A percentile compares a stretch with the other conserved stretches of the same genome.
phyloP scores from a whole-genome alignment of 108 stramenopile species.

The Mayamaea pseudoterrestris region DNA sequence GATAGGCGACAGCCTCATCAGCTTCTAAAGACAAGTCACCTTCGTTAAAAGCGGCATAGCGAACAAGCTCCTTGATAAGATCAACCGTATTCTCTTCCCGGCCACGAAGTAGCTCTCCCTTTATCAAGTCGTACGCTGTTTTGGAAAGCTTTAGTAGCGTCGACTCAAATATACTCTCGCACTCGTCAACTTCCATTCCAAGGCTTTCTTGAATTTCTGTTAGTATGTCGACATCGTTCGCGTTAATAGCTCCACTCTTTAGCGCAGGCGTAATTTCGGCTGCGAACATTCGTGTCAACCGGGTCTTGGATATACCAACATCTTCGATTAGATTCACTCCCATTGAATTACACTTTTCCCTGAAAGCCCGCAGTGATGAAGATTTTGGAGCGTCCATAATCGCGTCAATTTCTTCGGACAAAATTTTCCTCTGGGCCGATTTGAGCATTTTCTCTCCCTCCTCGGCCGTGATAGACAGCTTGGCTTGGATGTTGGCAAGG shows the following conservation, averaged over 20 bases:
- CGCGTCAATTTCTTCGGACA: conserved; percentile 61
- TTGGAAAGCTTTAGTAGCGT: conserved; percentile 40
- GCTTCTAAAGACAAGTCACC: conserved; percentile 56
- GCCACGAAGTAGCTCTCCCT: conserved; percentile 54
- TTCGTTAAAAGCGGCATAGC: conserved; percentile 65
- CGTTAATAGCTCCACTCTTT: conserved; percentile 65
- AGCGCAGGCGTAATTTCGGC: conserved; percentile 62
- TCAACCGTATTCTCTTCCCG: conserved; percentile 56
- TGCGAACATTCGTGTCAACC: conserved; percentile 61
- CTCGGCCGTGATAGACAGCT: conserved; percentile 67
- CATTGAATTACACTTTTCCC: conserved; percentile 80
- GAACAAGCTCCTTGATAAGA: conserved; percentile 46
- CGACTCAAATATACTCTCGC: conserved; percentile 52
- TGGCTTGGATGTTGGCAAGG: conserved; percentile 75
- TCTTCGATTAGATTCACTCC: conserved; percentile 67
- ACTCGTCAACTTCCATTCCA: conserved; percentile 57
- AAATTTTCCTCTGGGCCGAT: conserved; percentile 68
- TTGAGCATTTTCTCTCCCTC: conserved; percentile 60
- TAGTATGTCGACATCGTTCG: conserved; percentile 49
- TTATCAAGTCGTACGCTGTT: conserved; percentile 29
- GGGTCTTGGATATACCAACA: conserved; percentile 52
- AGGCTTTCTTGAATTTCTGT: conserved; percentile 75
- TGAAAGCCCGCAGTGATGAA: conserved; percentile 63
- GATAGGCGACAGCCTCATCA: conserved; percentile 44
- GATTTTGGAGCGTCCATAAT: conserved; percentile 47